Percentiles rank a stretch among this genome's conserved stretches.
Conservation (phyloP, 257 asterid genomes). For the Leptodermis oblonga region DNA sequence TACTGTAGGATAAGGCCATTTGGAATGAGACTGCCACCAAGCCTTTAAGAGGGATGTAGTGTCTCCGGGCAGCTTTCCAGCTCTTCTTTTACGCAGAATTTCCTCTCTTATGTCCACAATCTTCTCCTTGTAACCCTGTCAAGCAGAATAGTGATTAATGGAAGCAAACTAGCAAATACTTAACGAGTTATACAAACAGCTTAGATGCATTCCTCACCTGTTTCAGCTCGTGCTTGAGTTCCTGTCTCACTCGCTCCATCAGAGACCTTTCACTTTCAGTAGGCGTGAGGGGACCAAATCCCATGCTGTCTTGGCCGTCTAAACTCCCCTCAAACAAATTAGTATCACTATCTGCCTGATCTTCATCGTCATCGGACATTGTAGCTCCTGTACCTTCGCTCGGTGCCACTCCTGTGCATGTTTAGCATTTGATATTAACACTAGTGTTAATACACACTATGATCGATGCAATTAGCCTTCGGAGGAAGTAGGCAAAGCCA, state of each 20-base stretch:
- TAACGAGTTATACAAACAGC: background rate
- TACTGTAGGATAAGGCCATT: slow-evolving; percentile 92
- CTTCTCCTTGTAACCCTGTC: slow-evolving; percentile 57
- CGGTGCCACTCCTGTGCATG: slow-evolving; percentile 76
- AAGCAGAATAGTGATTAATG: slow-evolving; percentile 14
- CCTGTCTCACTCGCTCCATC: slow-evolving; percentile 98
- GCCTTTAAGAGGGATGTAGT: slow-evolving; percentile 69
- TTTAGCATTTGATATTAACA: background rate
- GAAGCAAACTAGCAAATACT: background rate
- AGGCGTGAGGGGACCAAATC: slow-evolving; percentile 90
- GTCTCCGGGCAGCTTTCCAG: slow-evolving; percentile 81
- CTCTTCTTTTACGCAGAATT: slow-evolving; percentile 68
- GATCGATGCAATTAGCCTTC: background rate
- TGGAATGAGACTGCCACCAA: slow-evolving; percentile 90
- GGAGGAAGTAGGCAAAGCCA: background rate
- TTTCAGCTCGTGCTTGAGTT: slow-evolving; percentile 90
- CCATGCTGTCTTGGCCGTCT: slow-evolving; percentile 84
- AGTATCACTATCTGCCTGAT: slow-evolving; percentile 79
- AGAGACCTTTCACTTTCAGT: slow-evolving; percentile 91
- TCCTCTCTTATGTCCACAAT: slow-evolving; percentile 60
- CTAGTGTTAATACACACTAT: background rate
- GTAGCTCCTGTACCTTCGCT: slow-evolving; percentile 98
- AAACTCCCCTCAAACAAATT: slow-evolving; percentile 83
- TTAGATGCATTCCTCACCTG: slow-evolving; percentile 41
- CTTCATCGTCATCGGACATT: slow-evolving; percentile 97